Percentiles rank a stretch among this genome's conserved stretches.
Conservation (phyloP, 257 asterid species). For the Nicotiana undulata region DNA sequence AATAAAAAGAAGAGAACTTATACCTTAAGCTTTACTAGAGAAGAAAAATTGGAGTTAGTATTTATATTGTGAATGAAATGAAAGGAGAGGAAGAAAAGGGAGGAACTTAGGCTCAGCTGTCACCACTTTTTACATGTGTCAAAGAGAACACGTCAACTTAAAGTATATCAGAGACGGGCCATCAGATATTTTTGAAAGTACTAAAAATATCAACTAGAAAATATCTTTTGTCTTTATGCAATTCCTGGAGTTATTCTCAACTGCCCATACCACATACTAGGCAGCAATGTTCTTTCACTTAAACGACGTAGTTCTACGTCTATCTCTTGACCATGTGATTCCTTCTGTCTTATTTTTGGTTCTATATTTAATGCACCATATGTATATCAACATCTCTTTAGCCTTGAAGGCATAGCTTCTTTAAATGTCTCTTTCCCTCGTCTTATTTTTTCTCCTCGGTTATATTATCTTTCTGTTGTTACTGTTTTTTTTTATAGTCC, state of each 20-base stretch:
- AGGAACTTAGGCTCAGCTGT: constrained; percentile 2
- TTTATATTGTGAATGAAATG: not conserved
- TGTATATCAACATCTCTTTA: too few species aligned
- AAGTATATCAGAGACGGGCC: not conserved
- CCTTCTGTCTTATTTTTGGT: not conserved
- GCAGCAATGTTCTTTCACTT: not conserved
- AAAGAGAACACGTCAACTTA: not conserved
- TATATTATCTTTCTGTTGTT: too few species aligned
- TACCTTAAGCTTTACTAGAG: not conserved
- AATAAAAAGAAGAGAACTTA: not conserved
- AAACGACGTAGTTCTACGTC: not conserved
- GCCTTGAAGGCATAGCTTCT: too few species aligned
- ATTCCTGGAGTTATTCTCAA: not conserved
- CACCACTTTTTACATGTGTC: constrained; percentile 14
- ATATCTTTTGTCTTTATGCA: not conserved
- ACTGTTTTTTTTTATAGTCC: too few species aligned
- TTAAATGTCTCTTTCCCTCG: too few species aligned
- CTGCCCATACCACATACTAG: not conserved
- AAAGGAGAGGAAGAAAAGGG: not conserved
- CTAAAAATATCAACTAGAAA: not conserved
- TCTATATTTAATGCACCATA: too few species aligned
- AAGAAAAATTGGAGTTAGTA: not conserved
- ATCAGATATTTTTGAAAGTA: not conserved
- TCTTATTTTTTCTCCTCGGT: too few species aligned
- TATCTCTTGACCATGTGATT: not conserved